Evolutionary conservation across 1,284 basidiomycete genomes (phyloP).

Genomic region (Moesziomyces parantarcticus): DNA sequence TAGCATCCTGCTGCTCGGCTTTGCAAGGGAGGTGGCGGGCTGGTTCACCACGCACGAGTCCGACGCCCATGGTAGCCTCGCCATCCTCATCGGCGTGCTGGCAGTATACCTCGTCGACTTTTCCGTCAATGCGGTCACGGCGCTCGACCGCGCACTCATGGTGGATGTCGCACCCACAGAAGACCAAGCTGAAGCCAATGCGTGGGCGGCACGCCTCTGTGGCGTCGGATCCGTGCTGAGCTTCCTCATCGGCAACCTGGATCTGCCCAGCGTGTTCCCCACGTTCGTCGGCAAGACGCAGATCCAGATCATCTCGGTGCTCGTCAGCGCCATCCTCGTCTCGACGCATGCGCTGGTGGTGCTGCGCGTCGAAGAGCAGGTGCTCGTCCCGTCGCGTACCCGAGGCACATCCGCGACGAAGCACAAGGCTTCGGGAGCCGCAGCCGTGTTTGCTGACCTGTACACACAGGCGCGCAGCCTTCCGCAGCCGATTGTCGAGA

Average conservation of each 20-base stretch:
- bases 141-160: conserved; percentile 82
- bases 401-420: conserved; percentile 2
- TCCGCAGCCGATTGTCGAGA: conserved; percentile 49
- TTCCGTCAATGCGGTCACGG: conserved; percentile 88
- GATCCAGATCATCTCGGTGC: conserved; percentile 51
- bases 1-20: conserved; percentile 65
- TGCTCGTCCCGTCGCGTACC: conserved; percentile 12
- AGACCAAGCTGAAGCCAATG: conserved; percentile 86
- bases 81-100: conserved; percentile 82
- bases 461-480: conserved; percentile 32
- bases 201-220: conserved; percentile 89
- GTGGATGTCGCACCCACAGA: conserved; percentile 75
- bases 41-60: conserved; percentile 18
- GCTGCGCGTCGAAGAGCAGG: conserved; percentile 46
- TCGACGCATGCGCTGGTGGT: conserved; percentile 50
- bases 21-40: conserved; percentile 59
- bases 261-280: conserved; percentile 45
- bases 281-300: conserved; percentile 31
- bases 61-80: conserved; percentile 68
- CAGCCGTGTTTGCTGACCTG: conserved; percentile 30
- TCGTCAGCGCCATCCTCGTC: conserved; percentile 44
- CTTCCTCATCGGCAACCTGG: conserved; percentile 61
- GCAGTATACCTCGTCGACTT: conserved; percentile 93
- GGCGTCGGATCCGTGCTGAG: conserved; percentile 59
- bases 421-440: conserved; percentile 4